Conservation (phyloP, 768 basidiomycete genomes). For the Candolleomyces aberdarensis region DNA sequence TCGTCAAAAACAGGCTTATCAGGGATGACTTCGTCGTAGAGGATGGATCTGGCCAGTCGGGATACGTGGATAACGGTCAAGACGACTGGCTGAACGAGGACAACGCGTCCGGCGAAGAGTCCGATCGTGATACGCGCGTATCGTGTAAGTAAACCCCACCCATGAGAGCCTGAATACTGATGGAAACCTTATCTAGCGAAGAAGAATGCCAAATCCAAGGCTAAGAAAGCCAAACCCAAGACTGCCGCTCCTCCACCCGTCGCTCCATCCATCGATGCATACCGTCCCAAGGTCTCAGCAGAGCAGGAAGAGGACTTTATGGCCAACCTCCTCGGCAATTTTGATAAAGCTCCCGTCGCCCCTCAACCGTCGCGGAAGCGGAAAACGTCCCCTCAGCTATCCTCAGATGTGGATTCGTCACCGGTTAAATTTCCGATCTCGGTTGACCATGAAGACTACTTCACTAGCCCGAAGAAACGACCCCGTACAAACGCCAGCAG, state of each 20-base stretch:
- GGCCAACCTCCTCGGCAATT: conserved; percentile 69
- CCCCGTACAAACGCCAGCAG: conserved; percentile 31
- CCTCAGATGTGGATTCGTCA: conserved; percentile 32
- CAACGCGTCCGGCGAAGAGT: conserved; percentile 50
- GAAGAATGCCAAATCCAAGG: conserved; percentile 35
- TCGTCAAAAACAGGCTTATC: conserved; percentile 81
- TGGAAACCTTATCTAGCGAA: conserved; percentile 34
- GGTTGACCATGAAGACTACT: conserved; percentile 57
- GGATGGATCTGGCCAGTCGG: conserved; percentile 89
- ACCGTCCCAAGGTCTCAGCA: conserved; percentile 70
- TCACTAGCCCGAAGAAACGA: conserved; percentile 72
- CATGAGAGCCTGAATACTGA: neutral
- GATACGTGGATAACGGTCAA: conserved; percentile 95
- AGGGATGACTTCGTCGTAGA: conserved; percentile 94
- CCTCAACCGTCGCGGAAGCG: conserved; percentile 53
- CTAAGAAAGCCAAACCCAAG: conserved; percentile 37
- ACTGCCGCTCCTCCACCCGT: conserved; percentile 36
- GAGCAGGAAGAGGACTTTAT: conserved; percentile 90
- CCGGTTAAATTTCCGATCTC: conserved; percentile 33
- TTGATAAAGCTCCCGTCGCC: conserved; percentile 52
- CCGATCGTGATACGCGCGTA: conserved; percentile 42
- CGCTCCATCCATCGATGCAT: conserved; percentile 70
- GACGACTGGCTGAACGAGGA: conserved; percentile 81
- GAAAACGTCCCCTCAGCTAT: conserved; percentile 52
- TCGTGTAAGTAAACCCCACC: conserved; percentile 19